Evolutionary conservation across 352 stramenopile species (phyloP).

Genomic region (Globisporangium acanthophoron): DNA sequence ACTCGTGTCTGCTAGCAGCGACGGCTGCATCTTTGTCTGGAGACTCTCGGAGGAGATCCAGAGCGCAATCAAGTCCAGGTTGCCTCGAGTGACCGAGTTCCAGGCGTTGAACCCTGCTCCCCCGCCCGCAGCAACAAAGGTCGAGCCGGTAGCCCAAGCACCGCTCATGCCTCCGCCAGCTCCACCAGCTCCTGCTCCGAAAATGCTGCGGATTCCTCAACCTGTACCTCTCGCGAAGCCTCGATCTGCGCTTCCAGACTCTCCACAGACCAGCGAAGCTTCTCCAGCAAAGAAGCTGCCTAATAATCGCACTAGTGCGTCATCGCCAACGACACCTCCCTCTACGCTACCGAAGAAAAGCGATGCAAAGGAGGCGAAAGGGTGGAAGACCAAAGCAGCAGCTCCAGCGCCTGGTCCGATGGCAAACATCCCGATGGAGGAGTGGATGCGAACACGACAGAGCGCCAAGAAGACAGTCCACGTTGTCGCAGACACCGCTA

Average conservation of each 20-base stretch:
- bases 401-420: slow-evolving; percentile 41
- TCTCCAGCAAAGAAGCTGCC: slow-evolving; percentile 1
- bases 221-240: background rate
- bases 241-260: background rate
- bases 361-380: slow-evolving; percentile 16
- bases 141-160: slow-evolving; percentile 3
- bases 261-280: background rate
- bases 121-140: slow-evolving; percentile 5
- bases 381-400: slow-evolving; percentile 46
- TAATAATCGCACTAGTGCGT: background rate
- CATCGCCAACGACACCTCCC: background rate
- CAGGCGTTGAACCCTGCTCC: slow-evolving; percentile 23
- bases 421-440: slow-evolving; percentile 50
- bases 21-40: slow-evolving; percentile 89
- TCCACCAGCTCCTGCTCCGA: slow-evolving; percentile 7
- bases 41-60: slow-evolving; percentile 74
- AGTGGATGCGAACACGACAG: slow-evolving; percentile 69
- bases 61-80: slow-evolving; percentile 45
- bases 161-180: slow-evolving; percentile 27
- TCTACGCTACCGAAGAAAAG: slow-evolving; percentile 6
- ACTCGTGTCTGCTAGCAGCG: slow-evolving; percentile 75
- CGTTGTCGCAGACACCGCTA: slow-evolving; percentile 13
- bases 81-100: slow-evolving; percentile 34
- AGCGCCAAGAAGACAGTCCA: slow-evolving; percentile 42
- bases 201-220: background rate